These are phyloP conservation scores for Grifola frondosa DNA, from an alignment of 1,284 basidiomycete species.

Conservation along the genomic window DNA sequence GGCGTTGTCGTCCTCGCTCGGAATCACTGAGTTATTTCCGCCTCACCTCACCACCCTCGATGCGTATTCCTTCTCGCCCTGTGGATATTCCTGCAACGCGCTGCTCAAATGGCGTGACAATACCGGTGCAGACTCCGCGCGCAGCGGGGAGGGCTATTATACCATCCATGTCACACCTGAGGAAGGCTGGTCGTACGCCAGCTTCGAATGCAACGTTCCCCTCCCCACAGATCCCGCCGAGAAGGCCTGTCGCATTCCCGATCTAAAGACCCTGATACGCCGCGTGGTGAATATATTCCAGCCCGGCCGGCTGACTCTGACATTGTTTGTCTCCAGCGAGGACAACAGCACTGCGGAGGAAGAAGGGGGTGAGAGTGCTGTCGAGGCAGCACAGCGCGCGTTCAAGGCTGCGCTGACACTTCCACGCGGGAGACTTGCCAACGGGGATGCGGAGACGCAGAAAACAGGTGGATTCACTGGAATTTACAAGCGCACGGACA, in stretches of 20 bases:
- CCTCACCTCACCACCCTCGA: constrained; percentile 80
- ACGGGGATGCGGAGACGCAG: constrained; percentile 7
- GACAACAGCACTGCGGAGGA: constrained; percentile 50
- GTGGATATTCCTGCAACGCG: constrained; percentile 96
- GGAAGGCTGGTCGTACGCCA: constrained; percentile 95
- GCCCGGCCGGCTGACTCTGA: constrained; percentile 85
- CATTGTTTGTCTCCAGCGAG: constrained; percentile 85
- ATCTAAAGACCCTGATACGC: constrained; percentile 78
- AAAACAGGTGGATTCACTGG: constrained; percentile 25
- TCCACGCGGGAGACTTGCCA: constrained; percentile 12
- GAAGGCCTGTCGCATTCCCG: constrained; percentile 53
- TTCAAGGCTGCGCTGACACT: constrained; percentile 60
- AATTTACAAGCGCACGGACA: constrained; percentile 80
- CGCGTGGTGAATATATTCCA: constrained; percentile 93
- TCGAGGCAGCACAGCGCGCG: constrained; percentile 68
- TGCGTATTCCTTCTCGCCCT: constrained; percentile 93
- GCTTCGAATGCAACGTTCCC: constrained; percentile 98
- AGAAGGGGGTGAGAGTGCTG: constrained; percentile 49
- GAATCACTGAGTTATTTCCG: constrained; percentile 85
- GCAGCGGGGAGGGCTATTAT: constrained; percentile 83
- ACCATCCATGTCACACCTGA: constrained; percentile 99
- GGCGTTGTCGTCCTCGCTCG: constrained; percentile 71
- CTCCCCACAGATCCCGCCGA: constrained; percentile 46
- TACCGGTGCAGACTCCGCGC: constrained; percentile 20
- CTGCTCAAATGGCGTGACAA: constrained; percentile 64